Base-by-base conservation (phyloP, 2,329 filamentous ascomycete species). In the Colletotrichum neosansevieriae region DNA sequence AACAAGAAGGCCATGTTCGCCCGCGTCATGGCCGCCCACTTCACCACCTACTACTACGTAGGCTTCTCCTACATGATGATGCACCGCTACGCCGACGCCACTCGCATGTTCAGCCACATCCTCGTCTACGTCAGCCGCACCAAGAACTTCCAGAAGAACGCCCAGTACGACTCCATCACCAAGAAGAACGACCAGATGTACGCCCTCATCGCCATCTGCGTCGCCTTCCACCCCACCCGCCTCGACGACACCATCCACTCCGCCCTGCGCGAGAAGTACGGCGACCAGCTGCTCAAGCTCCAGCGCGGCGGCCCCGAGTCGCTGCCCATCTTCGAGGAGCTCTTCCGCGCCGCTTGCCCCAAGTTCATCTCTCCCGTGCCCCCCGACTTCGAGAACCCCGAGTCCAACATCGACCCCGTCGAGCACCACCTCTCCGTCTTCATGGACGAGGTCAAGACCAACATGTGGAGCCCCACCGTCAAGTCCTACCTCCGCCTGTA, bases 141-240 rank as follows among this genome's bases (percentile, higher is more conserved):
- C 79, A 99, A 99, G 92, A 98, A 98, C 88, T 98, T 98, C 90
- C 96, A 99, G 85, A 99, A 98, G 91, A 97, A 94, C 81, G 92
- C 93, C 32, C 92, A 97, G 85, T 98, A 97, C 85, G 96, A 99
- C 82, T 97, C 94, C 72, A 98, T 98, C 82, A 94, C 93, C 77
- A 99, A 99, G 92, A 98, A 98, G 91, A 98, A 97, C 82, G 96
- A 99, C 82, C 96, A 99, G 87, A 98, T 99, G 95, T 98, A 98
- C 81, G 96, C 96, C 44, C 89, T 99, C 74, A 97, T 99, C 75
- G 95, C 96, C 81, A 98, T 99, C 84, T 99, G 96, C 82, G 94
- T 98, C 66, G 94, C 96, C 73, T 97, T 99, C 88, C 93, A 97
- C 84, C 96, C 96, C 67, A 98, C 95, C 65, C 91, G 96, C 75